Percentiles rank a stretch among this genome's conserved stretches.
These are phyloP conservation scores for Mycena sp. DNA, from an alignment of 1,284 basidiomycete species.

Conservation along the genomic window DNA sequence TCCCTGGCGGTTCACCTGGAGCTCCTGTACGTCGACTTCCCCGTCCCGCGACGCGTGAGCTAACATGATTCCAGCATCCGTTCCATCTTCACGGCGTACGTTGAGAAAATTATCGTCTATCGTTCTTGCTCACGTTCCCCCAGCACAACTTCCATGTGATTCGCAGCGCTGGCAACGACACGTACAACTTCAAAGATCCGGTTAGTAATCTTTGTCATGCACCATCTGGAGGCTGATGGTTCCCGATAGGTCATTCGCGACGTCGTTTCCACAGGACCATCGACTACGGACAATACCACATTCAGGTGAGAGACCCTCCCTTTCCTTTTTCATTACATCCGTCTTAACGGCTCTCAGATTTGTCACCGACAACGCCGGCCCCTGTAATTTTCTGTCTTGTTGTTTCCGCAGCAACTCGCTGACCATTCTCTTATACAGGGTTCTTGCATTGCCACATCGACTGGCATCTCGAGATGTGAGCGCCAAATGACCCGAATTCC, in stretches of 20 bases:
- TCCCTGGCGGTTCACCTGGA: slow-evolving; percentile 5
- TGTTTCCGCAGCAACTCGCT: background rate
- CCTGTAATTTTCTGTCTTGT: background rate
- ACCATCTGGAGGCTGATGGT: background rate
- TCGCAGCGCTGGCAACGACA: slow-evolving; percentile 5
- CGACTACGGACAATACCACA: background rate
- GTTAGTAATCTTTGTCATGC: background rate
- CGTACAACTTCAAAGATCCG: slow-evolving; percentile 17
- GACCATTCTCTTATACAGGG: no score
- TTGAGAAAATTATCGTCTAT: background rate
- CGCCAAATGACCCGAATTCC: background rate
- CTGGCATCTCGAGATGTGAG: slow-evolving; percentile 32
- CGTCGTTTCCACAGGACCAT: slow-evolving; percentile 7
- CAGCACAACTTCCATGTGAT: slow-evolving; percentile 16
- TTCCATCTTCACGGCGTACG: slow-evolving; percentile 29
- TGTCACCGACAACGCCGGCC: slow-evolving; percentile 14
- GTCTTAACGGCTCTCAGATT: background rate
- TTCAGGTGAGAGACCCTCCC: background rate
- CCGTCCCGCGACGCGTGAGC: background rate
- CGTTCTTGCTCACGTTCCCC: background rate
- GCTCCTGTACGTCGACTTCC: background rate
- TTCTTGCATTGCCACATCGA: slow-evolving; percentile 39
- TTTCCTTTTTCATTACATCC: background rate
- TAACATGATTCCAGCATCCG: slow-evolving; percentile 28
- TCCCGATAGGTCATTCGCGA: slow-evolving; percentile 12